Base-by-base conservation (phyloP, 169 alveolate species). In the Plasmodium coatneyi region DNA sequence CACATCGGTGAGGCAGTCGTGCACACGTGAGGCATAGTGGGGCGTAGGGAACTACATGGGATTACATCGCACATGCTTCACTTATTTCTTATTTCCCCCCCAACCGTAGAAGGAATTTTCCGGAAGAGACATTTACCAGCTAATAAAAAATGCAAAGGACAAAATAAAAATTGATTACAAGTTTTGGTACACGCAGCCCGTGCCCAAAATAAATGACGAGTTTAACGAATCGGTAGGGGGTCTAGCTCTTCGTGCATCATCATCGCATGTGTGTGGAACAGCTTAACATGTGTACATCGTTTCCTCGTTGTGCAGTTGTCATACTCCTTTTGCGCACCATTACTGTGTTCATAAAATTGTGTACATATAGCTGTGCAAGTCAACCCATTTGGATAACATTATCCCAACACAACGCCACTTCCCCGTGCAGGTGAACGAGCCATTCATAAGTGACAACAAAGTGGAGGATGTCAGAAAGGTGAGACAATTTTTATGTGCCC, bases 141-240 rank as follows among this genome's bases (percentile, higher is more conserved):
- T 84, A 76, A 84, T 84, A 28, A 84, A 78, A 76, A 84, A 84
- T 72, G 93, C 93, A 19, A 72, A 76, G 70, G 89, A 56, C 10
- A 92, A 83, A 22, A 80, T 82, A 41, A 71, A 95, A 49, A 80
- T 52, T 43, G 96, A 92, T 74, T 99, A 98, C 95, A 96, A 97
- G 71, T 99, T 99, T 96, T 99, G 99, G 99, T 96, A 98, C 92
- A 98, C 99, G 0, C 99, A 99, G 91, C 99, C 99, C 71, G 99
- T 99, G 41, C 98, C 98, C n/a, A 95, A 97, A 89, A 95, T 97
- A 41, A 82, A 96, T 72, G 98, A 97, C 19, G 97, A 96, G n/a
- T 92, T 94, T 28, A 83, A 82, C 32, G 92, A 79, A 54, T 84
- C 84, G 84, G 97, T 87, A 56, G 5, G 30, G n/a, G 5, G 14